These are phyloP conservation scores for Flaveria bidentis DNA, from an alignment of 129 eudicot species.

Conservation along the genomic window DNA sequence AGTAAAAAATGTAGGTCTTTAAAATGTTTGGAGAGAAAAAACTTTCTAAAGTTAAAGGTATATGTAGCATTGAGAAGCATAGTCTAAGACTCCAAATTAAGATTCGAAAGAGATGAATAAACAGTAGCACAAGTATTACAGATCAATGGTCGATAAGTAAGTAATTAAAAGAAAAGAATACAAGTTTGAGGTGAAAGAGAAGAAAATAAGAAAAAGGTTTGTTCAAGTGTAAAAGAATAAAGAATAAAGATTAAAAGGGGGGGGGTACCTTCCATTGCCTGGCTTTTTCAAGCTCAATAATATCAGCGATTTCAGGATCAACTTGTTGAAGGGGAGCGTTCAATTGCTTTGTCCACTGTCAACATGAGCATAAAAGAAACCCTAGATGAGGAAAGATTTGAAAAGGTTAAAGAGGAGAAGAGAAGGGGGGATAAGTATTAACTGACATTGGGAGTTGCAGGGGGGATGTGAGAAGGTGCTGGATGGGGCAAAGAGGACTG, in stretches of 20 bases:
- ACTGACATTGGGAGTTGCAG: conserved; percentile 57
- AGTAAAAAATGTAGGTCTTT: neutral
- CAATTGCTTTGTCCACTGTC: conserved; percentile 97
- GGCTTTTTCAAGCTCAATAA: conserved; percentile 93
- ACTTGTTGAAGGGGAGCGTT: conserved; percentile 85
- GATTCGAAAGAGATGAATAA: too few species aligned
- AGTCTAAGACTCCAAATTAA: too few species aligned
- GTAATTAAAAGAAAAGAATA: too few species aligned
- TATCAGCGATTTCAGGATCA: conserved; percentile 97
- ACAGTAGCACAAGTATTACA: too few species aligned
- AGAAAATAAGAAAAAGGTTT: neutral
- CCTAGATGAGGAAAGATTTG: neutral
- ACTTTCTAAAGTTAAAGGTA: neutral
- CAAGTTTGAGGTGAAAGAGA: neutral
- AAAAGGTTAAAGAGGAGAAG: neutral
- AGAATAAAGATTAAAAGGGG: too few species aligned
- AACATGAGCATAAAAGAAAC: neutral
- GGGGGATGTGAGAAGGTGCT: conserved; percentile 48
- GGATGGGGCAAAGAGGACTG: conserved; percentile 76
- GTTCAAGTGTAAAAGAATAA: too few species aligned
- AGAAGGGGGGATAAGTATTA: neutral
- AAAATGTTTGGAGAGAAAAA: neutral
- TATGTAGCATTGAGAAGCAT: too few species aligned
- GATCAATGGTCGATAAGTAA: too few species aligned
- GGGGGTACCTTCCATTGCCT: conserved; percentile 88